Percentiles rank a stretch among this genome's conserved stretches.
Conservation (phyloP, 2,329 filamentous ascomycete species). For the Chrysoporthe deuterocubensis region DNA sequence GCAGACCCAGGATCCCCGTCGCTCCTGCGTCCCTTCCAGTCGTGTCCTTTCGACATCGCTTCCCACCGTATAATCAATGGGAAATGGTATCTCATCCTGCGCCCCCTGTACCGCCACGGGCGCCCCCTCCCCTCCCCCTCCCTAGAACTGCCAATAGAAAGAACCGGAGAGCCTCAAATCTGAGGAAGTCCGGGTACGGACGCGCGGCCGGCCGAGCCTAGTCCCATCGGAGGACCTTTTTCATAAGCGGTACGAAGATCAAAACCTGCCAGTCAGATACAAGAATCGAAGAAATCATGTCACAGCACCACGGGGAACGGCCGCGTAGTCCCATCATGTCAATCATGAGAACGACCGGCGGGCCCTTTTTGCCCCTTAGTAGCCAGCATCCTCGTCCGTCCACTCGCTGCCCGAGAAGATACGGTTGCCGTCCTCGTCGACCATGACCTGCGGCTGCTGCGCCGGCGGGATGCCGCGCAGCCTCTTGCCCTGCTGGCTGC, state of each 20-base stretch:
- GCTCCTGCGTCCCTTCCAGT: constrained; percentile 2
- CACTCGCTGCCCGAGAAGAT: constrained; percentile 69
- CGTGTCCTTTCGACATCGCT: constrained; percentile 1
- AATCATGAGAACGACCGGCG: constrained; percentile 24
- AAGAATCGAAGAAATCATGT: constrained; percentile 13
- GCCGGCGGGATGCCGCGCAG: constrained; percentile 58
- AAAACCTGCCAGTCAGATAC: constrained; percentile 17
- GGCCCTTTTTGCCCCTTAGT: constrained; percentile 44
- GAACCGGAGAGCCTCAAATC: constrained; percentile 2
- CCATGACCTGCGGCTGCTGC: constrained; percentile 51
- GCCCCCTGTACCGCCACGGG: background rate
- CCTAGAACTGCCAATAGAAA: constrained; percentile 3
- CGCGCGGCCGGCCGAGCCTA: constrained; percentile 17
- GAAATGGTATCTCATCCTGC: constrained; percentile 1
- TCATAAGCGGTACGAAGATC: constrained; percentile 19
- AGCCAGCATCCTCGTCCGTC: constrained; percentile 65
- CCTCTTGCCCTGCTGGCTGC: constrained; percentile 51
- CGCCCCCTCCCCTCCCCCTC: background rate
- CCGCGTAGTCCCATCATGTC: background rate
- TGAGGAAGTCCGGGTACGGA: background rate
- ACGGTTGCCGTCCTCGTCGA: constrained; percentile 64
- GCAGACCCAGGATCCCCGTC: constrained; percentile 7
- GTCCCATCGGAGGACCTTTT: constrained; percentile 5
- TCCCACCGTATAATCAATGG: constrained; percentile 14
- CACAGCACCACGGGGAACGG: background rate